These are phyloP conservation scores for Echites panduratus DNA, from an alignment of 257 asterid species.

Conservation along the genomic window DNA sequence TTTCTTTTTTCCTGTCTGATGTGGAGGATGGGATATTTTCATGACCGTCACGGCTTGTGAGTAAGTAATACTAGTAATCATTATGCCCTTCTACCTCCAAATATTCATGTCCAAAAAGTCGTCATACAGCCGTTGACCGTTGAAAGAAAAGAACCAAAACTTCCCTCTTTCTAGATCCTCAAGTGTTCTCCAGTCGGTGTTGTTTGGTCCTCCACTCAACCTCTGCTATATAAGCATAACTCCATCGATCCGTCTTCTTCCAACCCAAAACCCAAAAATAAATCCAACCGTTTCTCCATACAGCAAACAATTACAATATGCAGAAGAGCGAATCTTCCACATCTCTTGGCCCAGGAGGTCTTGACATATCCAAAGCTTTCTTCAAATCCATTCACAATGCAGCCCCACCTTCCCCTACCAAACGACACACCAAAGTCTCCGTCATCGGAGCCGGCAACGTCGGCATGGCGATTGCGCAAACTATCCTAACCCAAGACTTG, in stretches of 20 bases:
- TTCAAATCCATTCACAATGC: constrained; percentile 48
- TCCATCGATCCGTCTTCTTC: neutral
- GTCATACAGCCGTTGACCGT: constrained; percentile 17
- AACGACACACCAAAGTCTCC: constrained; percentile 65
- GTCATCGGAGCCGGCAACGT: constrained; percentile 89
- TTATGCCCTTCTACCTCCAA: too few species aligned
- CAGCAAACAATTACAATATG: constrained; percentile 24
- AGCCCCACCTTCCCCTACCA: constrained; percentile 38
- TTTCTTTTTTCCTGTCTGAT: too few species aligned
- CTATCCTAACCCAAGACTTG: constrained; percentile 82
- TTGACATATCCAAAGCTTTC: constrained; percentile 53
- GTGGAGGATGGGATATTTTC: too few species aligned
- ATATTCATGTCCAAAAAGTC: constrained; percentile 9
- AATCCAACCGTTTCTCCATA: too few species aligned
- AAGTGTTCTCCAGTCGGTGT: too few species aligned
- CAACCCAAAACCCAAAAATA: too few species aligned
- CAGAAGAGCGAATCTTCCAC: constrained; percentile 50
- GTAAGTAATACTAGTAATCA: too few species aligned
- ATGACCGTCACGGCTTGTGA: too few species aligned
- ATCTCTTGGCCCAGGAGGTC: constrained; percentile 70
- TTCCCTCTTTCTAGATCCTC: neutral
- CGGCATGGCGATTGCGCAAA: constrained; percentile 94
- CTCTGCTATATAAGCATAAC: neutral
- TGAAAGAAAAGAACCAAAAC: constrained; percentile 5
- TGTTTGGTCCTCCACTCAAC: constrained; percentile 6